Percentiles rank a stretch among this genome's conserved stretches.
Evolutionary conservation across 192 early-diverging fungal genomes (phyloP).

Genomic region (Irineochytrium annulatum): DNA sequence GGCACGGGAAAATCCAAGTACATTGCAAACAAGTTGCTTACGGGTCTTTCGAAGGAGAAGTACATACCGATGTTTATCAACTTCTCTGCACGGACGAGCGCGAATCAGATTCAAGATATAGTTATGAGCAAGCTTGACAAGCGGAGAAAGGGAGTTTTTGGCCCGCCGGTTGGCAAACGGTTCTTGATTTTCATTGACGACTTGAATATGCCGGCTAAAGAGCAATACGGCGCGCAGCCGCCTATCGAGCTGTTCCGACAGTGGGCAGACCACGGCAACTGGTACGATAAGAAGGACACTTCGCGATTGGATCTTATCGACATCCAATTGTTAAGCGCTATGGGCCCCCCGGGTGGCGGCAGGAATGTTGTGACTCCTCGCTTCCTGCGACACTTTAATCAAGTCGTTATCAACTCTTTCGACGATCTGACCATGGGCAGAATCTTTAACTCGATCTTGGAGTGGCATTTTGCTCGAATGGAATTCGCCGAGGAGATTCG

Average conservation of each 20-base stretch:
- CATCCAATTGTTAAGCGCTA: conserved; percentile 54
- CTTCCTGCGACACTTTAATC: conserved; percentile 59
- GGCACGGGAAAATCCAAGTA: conserved; percentile 65
- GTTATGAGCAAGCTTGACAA: conserved; percentile 64
- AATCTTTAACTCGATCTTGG: conserved; percentile 57
- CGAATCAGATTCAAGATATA: conserved; percentile 56
- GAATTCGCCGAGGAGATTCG: conserved; percentile 53
- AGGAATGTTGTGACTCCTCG: conserved; percentile 55
- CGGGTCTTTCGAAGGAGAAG: conserved; percentile 44
- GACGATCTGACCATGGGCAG: conserved; percentile 51
- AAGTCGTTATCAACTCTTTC: conserved; percentile 58
- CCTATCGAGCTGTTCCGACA: conserved; percentile 60
- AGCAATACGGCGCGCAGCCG: conserved; percentile 59
- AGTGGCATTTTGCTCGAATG: conserved; percentile 53
- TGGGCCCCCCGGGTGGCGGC: conserved; percentile 64
- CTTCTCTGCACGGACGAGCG: conserved; percentile 56
- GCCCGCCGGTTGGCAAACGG: conserved; percentile 50
- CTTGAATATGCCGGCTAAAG: conserved; percentile 61
- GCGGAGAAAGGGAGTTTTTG: conserved; percentile 57
- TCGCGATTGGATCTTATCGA: conserved; percentile 53
- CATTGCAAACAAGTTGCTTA: conserved; percentile 50
- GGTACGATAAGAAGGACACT: conserved; percentile 63
- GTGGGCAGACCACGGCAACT: conserved; percentile 60
- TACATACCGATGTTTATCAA: conserved; percentile 58
- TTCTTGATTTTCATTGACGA: conserved; percentile 58